These are phyloP conservation scores for Cladosporium velox DNA, from an alignment of 2,329 filamentous ascomycete genomes.

Conservation along the genomic window DNA sequence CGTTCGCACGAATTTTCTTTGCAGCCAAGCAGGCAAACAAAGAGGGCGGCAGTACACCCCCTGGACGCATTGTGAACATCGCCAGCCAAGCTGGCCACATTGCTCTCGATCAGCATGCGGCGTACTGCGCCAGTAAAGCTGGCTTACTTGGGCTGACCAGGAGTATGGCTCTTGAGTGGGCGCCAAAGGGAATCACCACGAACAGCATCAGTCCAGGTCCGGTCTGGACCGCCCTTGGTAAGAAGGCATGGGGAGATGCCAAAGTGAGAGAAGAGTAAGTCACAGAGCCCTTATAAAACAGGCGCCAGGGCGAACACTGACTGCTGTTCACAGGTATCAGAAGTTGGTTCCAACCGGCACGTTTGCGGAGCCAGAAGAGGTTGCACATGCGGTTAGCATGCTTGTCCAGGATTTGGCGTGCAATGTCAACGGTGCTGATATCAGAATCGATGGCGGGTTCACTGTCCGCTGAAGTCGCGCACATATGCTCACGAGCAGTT, in stretches of 20 bases:
- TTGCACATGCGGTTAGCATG: constrained; percentile 68
- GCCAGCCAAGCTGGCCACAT: constrained; percentile 51
- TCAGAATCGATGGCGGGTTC: constrained; percentile 40
- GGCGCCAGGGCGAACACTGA: not conserved
- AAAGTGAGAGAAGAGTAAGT: constrained; percentile 28
- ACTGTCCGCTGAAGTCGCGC: constrained; percentile 25
- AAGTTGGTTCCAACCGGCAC: constrained; percentile 32
- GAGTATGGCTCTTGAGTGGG: constrained; percentile 53
- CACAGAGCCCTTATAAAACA: not conserved
- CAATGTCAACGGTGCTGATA: constrained; percentile 43
- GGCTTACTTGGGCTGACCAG: constrained; percentile 48
- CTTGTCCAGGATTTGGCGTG: constrained; percentile 38
- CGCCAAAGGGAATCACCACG: constrained; percentile 46
- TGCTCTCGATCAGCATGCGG: constrained; percentile 48
- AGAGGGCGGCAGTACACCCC: not conserved
- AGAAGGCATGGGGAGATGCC: constrained; percentile 38
- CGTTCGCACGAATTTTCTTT: constrained; percentile 47
- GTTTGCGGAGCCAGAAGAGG: constrained; percentile 47
- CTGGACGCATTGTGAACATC: constrained; percentile 47
- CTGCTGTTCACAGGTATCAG: constrained; percentile 24
- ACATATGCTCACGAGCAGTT: not conserved
- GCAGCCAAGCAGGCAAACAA: constrained; percentile 26
- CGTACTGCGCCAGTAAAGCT: constrained; percentile 53
- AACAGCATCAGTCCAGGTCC: constrained; percentile 51
- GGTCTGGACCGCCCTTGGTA: constrained; percentile 50